Evolutionary conservation across 139 green algal species (phyloP).

Genomic region (Closterium sp.): DNA sequence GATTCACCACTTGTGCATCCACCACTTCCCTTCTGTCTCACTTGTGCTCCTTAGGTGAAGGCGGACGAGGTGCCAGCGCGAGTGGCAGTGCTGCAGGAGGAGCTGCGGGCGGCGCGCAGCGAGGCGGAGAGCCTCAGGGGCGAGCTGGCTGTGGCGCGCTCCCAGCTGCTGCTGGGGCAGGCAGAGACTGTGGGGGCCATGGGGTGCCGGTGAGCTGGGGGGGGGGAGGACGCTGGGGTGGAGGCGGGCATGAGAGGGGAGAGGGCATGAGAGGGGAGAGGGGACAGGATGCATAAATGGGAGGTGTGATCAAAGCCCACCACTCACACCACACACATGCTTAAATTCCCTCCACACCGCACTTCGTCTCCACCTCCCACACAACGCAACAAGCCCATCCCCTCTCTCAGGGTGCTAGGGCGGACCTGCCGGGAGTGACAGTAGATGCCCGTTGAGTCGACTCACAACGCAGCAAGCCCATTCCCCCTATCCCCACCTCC

Average conservation of each 20-base stretch:
- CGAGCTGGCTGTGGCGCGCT: slow-evolving; percentile 74
- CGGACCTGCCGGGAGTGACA: slow-evolving; percentile 70
- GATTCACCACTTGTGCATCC: too few relatives aligned
- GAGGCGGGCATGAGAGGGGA: too few relatives aligned
- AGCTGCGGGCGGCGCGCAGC: slow-evolving; percentile 57
- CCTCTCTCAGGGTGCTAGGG: slow-evolving; percentile 64
- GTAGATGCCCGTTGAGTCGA: slow-evolving; percentile 55
- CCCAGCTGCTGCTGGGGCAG: slow-evolving; percentile 45
- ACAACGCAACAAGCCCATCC: background rate
- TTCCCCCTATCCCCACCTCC: background rate
- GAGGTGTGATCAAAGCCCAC: too few relatives aligned
- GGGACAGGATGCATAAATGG: too few relatives aligned
- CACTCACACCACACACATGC: too few relatives aligned
- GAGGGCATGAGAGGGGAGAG: too few relatives aligned
- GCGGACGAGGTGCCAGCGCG: slow-evolving; percentile 53
- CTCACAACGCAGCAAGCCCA: too few relatives aligned
- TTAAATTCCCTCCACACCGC: background rate
- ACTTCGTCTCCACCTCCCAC: background rate
- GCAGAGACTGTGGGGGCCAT: background rate
- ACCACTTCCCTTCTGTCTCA: too few relatives aligned
- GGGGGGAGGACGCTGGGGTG: background rate
- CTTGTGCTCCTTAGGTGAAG: slow-evolving; percentile 15
- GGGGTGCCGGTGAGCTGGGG: background rate
- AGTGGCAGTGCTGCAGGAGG: slow-evolving; percentile 69
- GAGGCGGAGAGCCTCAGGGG: slow-evolving; percentile 65